Percentiles rank a stretch among this genome's conserved stretches.
These are phyloP conservation scores for Zychaea mexicana DNA, from an alignment of 371 early-diverging fungal genomes.

Conservation along the genomic window DNA sequence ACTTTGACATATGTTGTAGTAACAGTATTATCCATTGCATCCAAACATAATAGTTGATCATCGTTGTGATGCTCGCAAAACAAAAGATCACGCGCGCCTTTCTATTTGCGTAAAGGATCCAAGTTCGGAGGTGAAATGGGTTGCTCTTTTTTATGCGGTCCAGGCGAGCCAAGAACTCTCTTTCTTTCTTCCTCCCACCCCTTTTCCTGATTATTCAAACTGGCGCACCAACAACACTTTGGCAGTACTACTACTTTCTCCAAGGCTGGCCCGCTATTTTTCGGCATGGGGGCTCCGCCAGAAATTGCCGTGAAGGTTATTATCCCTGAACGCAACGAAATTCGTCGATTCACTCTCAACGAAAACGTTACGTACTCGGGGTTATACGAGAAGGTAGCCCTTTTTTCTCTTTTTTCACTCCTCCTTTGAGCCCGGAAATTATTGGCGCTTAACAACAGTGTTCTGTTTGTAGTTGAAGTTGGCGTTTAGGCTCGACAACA, in stretches of 20 bases:
- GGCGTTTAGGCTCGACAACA: neutral
- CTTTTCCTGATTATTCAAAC: neutral
- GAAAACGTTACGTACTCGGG: neutral
- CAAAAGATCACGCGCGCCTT: neutral
- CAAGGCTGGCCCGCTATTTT: no score
- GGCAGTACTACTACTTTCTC: no score
- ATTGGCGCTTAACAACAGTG: neutral
- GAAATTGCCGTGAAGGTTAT: neutral
- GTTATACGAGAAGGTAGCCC: neutral
- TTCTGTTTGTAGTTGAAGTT: neutral
- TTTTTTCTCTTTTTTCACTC: no score
- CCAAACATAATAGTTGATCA: no score
- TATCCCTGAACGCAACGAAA: neutral
- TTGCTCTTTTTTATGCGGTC: no score
- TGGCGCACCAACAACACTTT: no score
- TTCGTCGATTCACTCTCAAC: neutral
- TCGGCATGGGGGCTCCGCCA: no score
- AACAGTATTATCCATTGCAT: no score
- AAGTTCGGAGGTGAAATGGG: no score
- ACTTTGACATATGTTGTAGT: no score
- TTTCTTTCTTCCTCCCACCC: neutral
- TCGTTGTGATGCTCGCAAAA: no score
- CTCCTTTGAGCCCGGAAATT: constrained; percentile 1
- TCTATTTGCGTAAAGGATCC: neutral
- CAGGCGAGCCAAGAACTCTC: no score